Base-by-base conservation (phyloP, 495 filamentous ascomycete species). In the Usnea hakonensis region DNA sequence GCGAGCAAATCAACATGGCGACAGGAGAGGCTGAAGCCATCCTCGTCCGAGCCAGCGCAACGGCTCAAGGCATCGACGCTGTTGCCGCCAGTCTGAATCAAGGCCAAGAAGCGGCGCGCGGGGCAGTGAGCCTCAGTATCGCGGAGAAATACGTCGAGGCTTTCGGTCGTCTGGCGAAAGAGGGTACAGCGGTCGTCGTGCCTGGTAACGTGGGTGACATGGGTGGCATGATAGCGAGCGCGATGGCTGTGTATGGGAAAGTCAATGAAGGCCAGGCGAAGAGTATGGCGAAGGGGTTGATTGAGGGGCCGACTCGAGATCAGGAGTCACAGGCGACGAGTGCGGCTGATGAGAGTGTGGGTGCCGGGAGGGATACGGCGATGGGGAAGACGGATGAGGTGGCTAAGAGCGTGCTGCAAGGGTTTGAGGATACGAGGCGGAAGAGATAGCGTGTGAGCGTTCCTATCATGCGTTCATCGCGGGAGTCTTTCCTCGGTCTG, bases 61-160 rank as follows among this genome's bases (percentile, higher is more conserved):
- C 94, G 3, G 92, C 94, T 9, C 76, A 73, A 0, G 94, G 94
- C 14, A 95, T 98, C 68, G 89, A 93, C 32, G 86, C 89, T 13
- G 91, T 98, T 11, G 90, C 88, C 1, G 70, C 78, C 46, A 76
- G 84, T 23, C 95, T 98, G 58, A 76, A 78, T 7, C 75, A 84
- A 19, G 90, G 90, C 36, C 74, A 87, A 66, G 82, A 84, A 56
- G 76, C 83, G 57, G 94, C 95, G 0, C 90, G 94, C 69, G 79
- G 82, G 16, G 94, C 95, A 11, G 77, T 98, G 7, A 88, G 87
- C 63, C 73, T 98, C 65, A 90, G 81, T 23, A 91, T 98, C 2
- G 94, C 94, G 4, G 94, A 98, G 85, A 95, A 96, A 74, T 98
- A 97, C 67, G 95, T 98, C 35, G 93, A 96, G 56, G 94, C 94